Evolutionary conservation across 345 rosid genomes (phyloP).

Genomic region (Populus euphratica): DNA sequence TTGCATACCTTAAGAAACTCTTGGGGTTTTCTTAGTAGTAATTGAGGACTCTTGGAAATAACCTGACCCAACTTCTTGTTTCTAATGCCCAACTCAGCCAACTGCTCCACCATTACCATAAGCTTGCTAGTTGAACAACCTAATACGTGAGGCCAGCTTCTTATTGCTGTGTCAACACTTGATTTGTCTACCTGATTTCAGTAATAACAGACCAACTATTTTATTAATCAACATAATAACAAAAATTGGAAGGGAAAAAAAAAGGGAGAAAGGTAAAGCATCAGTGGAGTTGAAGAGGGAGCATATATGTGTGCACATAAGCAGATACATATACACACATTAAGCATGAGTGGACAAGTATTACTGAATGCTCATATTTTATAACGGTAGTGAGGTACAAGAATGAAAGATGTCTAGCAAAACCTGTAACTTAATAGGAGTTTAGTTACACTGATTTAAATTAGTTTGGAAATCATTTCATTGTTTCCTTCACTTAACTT

Average conservation of each 20-base stretch:
- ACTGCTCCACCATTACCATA: conserved; percentile 51
- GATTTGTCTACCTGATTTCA: conserved; percentile 52
- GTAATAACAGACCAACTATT: neutral
- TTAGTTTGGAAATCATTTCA: neutral
- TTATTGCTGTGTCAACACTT: conserved; percentile 53
- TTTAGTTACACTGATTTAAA: neutral
- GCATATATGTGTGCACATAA: too few relatives aligned
- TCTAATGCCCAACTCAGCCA: conserved; percentile 49
- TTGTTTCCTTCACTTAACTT: neutral
- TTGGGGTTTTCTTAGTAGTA: conserved; percentile 65
- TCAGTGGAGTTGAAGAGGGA: neutral
- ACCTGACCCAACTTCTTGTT: conserved; percentile 63
- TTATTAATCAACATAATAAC: neutral
- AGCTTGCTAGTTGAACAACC: conserved; percentile 74
- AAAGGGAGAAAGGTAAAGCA: neutral
- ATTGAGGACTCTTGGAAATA: conserved; percentile 76
- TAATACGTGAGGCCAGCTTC: conserved; percentile 72
- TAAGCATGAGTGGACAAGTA: too few relatives aligned
- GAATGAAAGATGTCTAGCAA: neutral
- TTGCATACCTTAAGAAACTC: conserved; percentile 55
- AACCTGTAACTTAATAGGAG: neutral
- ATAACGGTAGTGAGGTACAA: neutral
- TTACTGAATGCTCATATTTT: too few relatives aligned
- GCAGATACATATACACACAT: too few relatives aligned
- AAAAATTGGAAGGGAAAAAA: neutral